A percentile compares a stretch with the other conserved stretches of the same genome.
These are phyloP conservation scores for Hypoxylon sp. DNA, from an alignment of 2,329 filamentous ascomycete genomes.

Conservation along the genomic window DNA sequence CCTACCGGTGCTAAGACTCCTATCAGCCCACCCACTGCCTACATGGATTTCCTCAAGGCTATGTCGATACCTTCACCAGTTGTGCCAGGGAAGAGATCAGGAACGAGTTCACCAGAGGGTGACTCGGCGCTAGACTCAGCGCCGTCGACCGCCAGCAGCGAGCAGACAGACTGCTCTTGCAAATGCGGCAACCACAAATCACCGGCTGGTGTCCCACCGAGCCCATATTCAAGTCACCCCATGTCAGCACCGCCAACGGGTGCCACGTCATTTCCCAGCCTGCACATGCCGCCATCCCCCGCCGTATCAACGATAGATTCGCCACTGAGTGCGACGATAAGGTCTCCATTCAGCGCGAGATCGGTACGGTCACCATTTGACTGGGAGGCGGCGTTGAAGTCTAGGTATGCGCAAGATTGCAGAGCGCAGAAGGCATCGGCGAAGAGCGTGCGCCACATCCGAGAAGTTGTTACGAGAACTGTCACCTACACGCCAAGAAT, in stretches of 20 bases:
- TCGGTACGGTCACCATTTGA: conserved; percentile 77
- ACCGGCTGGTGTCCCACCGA: conserved; percentile 54
- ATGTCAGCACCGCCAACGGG: conserved; percentile 69
- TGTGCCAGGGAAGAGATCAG: conserved; percentile 62
- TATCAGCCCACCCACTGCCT: conserved; percentile 88
- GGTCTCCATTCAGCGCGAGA: conserved; percentile 78
- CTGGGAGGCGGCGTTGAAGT: conserved; percentile 77
- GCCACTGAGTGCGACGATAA: conserved; percentile 69
- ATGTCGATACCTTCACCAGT: conserved; percentile 78
- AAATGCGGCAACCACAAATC: conserved; percentile 64
- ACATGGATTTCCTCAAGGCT: conserved; percentile 90
- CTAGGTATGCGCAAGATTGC: conserved; percentile 67
- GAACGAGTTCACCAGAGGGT: conserved; percentile 56
- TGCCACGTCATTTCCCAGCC: conserved; percentile 67
- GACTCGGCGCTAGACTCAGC: conserved; percentile 53
- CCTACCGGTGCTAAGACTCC: conserved; percentile 76
- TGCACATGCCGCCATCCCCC: conserved; percentile 82
- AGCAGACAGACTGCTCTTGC: conserved; percentile 65
- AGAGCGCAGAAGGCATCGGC: conserved; percentile 63
- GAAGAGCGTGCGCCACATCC: conserved; percentile 74
- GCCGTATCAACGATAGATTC: conserved; percentile 73
- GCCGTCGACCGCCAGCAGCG: conserved; percentile 66
- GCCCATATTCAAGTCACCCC: conserved; percentile 64
- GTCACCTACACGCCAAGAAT: conserved; percentile 90
- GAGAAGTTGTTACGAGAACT: conserved; percentile 92